A percentile compares a stretch with the other conserved stretches of the same genome.
Conservation (phyloP, 2,329 filamentous ascomycete species). For the Aspergillus sp. region DNA sequence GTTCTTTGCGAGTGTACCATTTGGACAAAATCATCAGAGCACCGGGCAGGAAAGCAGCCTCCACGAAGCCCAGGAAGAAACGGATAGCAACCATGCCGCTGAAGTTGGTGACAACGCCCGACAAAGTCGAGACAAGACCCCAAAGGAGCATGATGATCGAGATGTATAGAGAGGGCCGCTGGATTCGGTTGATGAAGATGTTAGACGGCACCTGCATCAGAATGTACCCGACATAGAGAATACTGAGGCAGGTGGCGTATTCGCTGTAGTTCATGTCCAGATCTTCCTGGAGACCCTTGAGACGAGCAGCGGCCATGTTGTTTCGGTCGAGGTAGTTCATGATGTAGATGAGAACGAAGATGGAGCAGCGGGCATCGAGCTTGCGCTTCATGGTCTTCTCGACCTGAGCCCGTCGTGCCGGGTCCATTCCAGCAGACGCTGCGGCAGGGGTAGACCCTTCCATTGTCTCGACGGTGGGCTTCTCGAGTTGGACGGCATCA, state of each 20-base stretch:
- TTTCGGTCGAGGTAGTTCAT: conserved; percentile 10
- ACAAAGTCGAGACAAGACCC: conserved; percentile 61
- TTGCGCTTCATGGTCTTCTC: conserved; percentile 29
- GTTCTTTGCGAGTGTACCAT: conserved; percentile 50
- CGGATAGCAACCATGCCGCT: conserved; percentile 37
- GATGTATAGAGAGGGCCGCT: conserved; percentile 46
- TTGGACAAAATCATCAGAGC: conserved; percentile 44
- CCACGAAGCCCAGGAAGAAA: conserved; percentile 40
- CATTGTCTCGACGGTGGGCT: not conserved
- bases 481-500: not conserved
- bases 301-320: conserved; percentile 6
- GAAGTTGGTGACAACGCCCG: conserved; percentile 44
- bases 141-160: conserved; percentile 53
- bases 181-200: conserved; percentile 46
- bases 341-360: conserved; percentile 8
- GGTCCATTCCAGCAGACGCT: conserved; percentile 11
- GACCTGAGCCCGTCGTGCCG: conserved; percentile 21
- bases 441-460: not conserved
- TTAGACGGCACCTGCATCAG: conserved; percentile 39
- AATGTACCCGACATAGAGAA: conserved; percentile 8
- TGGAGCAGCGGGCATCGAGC: conserved; percentile 27
- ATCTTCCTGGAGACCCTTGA: conserved; percentile 6
- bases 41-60: conserved; percentile 41
- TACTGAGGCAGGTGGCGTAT: conserved; percentile 3
- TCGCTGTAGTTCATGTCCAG: conserved; percentile 1